Base-by-base conservation (phyloP, 495 filamentous ascomycete genomes). In the Chaetomium tenue region DNA sequence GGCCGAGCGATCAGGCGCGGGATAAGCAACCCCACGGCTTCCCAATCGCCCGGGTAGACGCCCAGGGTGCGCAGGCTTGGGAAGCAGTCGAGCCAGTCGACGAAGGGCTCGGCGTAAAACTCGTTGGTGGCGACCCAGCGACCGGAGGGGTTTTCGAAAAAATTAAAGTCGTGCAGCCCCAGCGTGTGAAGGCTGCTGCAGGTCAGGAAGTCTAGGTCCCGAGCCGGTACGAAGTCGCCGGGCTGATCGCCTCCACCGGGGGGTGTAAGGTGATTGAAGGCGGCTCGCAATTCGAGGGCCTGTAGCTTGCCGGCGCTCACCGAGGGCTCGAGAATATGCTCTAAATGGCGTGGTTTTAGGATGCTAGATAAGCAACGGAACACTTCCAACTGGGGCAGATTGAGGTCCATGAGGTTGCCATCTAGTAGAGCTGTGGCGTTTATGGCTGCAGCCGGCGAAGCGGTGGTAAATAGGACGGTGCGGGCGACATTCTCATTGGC, bases 141-240 rank as follows among this genome's bases (percentile, higher is more conserved):
- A 26, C 28, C 33, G 25, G 7, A 23, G 9, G 39, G 40, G 54
- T 50, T 23, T 37, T 18, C 20, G 37, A 15, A 25, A 57, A 59
- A 73, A 60, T 75, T 73, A 62, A 75, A 73, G 59, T 65, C 30
- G 67, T 58, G 48, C 12, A 75, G 61, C 1, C 71, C 72, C 5
- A 75, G 56, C 13, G 64, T 68, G 56, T 60, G 59, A 12, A 75
- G 26, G 60, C 28, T 64, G 0, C 33, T 9, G 65, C 60, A 1
- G 64, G 63, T 25, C 15, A 2, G 18, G 66, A 54, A 68, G 70
- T 25, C 46, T 23, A 59, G 62, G 30, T 70, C 71, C 16, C 18
- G 26, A 20, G 52, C 58, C 2, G 60, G 71, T 11, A 48, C 7
- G 25, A 60, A 48, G 42, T 33, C 18, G 44, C n/a, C 6, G 25